These are phyloP conservation scores for Claviceps spartinae DNA, from an alignment of 2,329 filamentous ascomycete species.

Conservation along the genomic window DNA sequence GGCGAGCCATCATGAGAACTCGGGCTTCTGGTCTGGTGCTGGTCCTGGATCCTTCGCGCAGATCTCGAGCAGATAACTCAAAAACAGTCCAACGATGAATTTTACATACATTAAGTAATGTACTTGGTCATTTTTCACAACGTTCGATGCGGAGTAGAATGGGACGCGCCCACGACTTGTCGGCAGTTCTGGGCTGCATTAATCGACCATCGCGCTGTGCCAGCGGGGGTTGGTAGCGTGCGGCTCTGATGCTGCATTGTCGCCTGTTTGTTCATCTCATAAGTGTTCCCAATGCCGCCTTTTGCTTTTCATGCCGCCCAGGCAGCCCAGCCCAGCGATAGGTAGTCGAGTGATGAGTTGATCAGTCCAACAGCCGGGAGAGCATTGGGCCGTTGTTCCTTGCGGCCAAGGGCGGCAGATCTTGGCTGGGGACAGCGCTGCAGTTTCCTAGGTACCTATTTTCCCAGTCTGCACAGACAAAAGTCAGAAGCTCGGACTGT, in stretches of 20 bases:
- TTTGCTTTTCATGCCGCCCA: background rate
- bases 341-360: background rate
- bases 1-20: background rate
- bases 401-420: background rate
- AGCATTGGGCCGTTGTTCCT: background rate
- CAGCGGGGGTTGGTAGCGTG: background rate
- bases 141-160: background rate
- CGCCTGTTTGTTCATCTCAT: background rate
- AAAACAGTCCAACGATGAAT: background rate
- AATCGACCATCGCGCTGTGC: background rate
- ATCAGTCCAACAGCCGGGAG: background rate
- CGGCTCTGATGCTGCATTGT: background rate
- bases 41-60: background rate
- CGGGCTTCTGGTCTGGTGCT: background rate
- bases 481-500: background rate
- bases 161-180: background rate
- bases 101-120: background rate
- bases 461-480: background rate
- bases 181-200: background rate
- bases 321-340: background rate
- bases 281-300: background rate
- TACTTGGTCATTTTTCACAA: background rate
- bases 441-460: too few relatives aligned
- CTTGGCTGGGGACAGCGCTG: background rate
- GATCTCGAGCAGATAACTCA: background rate